Base-by-base conservation (phyloP, 495 filamentous ascomycete genomes). In the Friedmanniomyces endolithicus region DNA sequence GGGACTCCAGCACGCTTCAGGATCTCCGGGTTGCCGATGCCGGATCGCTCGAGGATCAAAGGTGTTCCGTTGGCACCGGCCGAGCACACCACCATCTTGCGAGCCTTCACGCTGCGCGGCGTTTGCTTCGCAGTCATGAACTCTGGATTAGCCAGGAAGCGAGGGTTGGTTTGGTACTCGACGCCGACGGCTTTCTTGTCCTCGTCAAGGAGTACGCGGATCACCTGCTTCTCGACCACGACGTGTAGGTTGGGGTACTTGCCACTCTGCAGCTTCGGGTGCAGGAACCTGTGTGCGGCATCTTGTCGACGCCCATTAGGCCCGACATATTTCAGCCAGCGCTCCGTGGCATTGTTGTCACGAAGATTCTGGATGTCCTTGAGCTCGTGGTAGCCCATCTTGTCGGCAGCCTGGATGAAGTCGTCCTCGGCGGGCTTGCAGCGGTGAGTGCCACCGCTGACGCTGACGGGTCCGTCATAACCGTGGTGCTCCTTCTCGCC, bases 401-500 rank as follows among this genome's bases (percentile, higher is more conserved):
- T 43, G 1, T 50, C 58, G 23, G 72, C 69, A 11, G 72, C 75
- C 16, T 64, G 44, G 11, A 79, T 51, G 55, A 76, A 67, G 22
- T 74, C 71, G 1, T 74, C 22, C 35, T 59, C 52, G 14, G 64
- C 53, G 23, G 44, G 33, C 11, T 48, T 57, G 19, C 45, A 44
- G 11, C 29, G 23, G 46, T 67, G 68, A 2, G 63, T 61, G 14
- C 75, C 75, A 17, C 67, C 58, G 0, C 72, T 73, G 39, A 81
- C 65, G n/a, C 71, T 64, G 24, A 80, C 65, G 1, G 76, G 76
- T 0, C 78, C 78, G 11, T 63, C 56, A 44, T 64, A 67, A 27
- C 78, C 77, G 56, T 82, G 78, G 34, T 66, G 58, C 1, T 65
- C 45, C 16, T 65, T 59, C 2, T 71, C 62, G 8, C 64, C 67